A percentile compares a stretch with the other conserved stretches of the same genome.
phyloP scores from a whole-genome alignment of 169 alveolate genomes.

The Eimeria brunetti region DNA sequence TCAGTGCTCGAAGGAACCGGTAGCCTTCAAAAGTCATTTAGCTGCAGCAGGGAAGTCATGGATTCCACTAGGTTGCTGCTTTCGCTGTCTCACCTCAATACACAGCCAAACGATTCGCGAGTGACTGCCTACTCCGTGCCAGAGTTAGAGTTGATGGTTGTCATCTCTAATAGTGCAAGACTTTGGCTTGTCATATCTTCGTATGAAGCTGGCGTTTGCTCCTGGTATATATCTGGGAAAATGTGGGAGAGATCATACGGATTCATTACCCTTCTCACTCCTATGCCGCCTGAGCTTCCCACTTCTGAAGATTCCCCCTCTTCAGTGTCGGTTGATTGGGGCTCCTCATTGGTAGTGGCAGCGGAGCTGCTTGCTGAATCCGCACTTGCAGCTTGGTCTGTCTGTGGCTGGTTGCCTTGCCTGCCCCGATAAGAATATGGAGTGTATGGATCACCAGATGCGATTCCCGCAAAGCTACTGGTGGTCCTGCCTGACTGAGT shows the following conservation, averaged over 20 bases:
- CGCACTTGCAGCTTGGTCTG: neutral
- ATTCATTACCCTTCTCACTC: constrained; percentile 35
- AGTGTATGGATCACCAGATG: constrained; percentile 21
- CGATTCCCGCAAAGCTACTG: constrained; percentile 46
- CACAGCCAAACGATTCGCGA: neutral
- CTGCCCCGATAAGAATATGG: neutral
- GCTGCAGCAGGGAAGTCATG: constrained; percentile 1
- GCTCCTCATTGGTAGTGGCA: neutral
- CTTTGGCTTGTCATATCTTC: constrained; percentile 42
- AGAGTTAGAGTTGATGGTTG: constrained; percentile 7
- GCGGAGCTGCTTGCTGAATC: neutral
- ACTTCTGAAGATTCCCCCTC: constrained; percentile 4
- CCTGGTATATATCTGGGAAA: constrained; percentile 71
- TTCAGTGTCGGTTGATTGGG: neutral
- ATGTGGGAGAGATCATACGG: constrained; percentile 62
- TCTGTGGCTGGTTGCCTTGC: neutral
- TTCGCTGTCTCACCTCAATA: neutral
- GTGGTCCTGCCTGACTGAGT: constrained; percentile 56
- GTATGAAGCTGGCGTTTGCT: constrained; percentile 9
- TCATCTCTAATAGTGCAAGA: constrained; percentile 52
- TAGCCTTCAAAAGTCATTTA: constrained; percentile 20
- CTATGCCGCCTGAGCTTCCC: constrained; percentile 6
- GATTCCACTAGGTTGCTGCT: neutral
- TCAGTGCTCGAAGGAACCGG: neutral
- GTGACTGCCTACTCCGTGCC: constrained; percentile 6